Conservation (phyloP, 208 protist species). For the Leishmania guyanensis region DNA sequence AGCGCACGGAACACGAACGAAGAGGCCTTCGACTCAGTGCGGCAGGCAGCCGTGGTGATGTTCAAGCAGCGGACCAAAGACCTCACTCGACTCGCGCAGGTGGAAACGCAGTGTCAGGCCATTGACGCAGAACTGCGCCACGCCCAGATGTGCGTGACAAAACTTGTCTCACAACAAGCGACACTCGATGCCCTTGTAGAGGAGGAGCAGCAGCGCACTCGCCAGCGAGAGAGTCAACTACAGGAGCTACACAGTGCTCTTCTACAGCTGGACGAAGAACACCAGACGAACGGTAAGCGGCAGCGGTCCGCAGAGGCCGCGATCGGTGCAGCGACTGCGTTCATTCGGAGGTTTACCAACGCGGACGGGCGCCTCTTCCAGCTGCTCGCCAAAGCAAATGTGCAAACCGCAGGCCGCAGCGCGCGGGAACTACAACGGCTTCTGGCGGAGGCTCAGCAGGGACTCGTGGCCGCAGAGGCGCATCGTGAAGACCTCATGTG, state of each 20-base stretch:
- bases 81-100: slow-evolving; percentile 62
- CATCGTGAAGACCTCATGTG: slow-evolving; percentile 12
- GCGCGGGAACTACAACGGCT: slow-evolving; percentile 51
- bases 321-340: slow-evolving; percentile 29
- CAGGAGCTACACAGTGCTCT: slow-evolving; percentile 51
- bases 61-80: slow-evolving; percentile 87
- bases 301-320: slow-evolving; percentile 42
- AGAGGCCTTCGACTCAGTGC: slow-evolving; percentile 71
- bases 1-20: slow-evolving; percentile 10
- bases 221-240: slow-evolving; percentile 52
- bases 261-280: slow-evolving; percentile 54
- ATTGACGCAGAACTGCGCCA: slow-evolving; percentile 30
- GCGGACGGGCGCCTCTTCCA: slow-evolving; percentile 35
- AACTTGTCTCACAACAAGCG: slow-evolving; percentile 54
- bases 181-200: slow-evolving; percentile 58
- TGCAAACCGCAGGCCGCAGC: slow-evolving; percentile 31
- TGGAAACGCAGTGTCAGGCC: slow-evolving; percentile 32
- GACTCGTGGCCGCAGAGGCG: slow-evolving; percentile 13
- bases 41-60: slow-evolving; percentile 66
- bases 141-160: slow-evolving; percentile 32
- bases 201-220: slow-evolving; percentile 52
- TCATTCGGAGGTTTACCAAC: slow-evolving; percentile 37
- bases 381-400: slow-evolving; percentile 47
- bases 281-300: slow-evolving; percentile 38
- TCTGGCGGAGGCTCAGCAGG: slow-evolving; percentile 40